Base-by-base conservation (phyloP, 805 yeast genomes). In the Saccharomycopsis schoenii region DNA sequence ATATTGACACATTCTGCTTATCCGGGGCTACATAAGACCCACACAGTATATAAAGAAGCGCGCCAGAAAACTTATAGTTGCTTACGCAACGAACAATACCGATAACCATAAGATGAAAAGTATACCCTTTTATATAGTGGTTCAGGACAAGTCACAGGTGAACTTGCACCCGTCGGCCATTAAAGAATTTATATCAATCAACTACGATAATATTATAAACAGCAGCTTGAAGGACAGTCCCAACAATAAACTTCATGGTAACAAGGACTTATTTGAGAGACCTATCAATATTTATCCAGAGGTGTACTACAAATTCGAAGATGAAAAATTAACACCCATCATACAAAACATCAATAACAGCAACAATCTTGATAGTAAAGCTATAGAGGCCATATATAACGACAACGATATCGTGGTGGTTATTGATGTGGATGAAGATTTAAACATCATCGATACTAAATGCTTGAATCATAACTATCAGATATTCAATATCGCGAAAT, bases 231-330 rank as follows among this genome's bases (percentile, higher is more conserved):
- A 56, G 34, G 11, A 24, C 24, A 11, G 29, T n/a, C 15, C 11
- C 41, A 37, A 24, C 12, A 43, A 21, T 29, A 24, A 11, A 2
- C 29, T 41, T 24, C 41, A 25, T 25, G 2, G n/a, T 11, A 4
- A 17, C 43, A 52, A 54, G 10, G 55, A 36, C 1, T 21, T 63
- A 12, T 61, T 63, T 15, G 60, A 61, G 12, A 36, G 21, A 15
- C 65, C 65, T 1, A 52, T 36, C 15, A 60, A 63, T 43, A 39
- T 63, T 2, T 63, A 63, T 50, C 65, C 65, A 11, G 65, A 63
- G 25, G 51, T 63, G n/a, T 42, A 63, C 39, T 63, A 61, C 62
- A 58, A 58, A 58, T 63, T 63, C 17, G 40, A 21, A 8, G 65
- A 63, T 24, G 65, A 63, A 40, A 29, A 19, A 8, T 60, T 52